Evolutionary conservation across 805 yeast genomes (phyloP), one percentile per base, ranked within the genome.

Genomic region (Schwanniomyces yamadae): DNA sequence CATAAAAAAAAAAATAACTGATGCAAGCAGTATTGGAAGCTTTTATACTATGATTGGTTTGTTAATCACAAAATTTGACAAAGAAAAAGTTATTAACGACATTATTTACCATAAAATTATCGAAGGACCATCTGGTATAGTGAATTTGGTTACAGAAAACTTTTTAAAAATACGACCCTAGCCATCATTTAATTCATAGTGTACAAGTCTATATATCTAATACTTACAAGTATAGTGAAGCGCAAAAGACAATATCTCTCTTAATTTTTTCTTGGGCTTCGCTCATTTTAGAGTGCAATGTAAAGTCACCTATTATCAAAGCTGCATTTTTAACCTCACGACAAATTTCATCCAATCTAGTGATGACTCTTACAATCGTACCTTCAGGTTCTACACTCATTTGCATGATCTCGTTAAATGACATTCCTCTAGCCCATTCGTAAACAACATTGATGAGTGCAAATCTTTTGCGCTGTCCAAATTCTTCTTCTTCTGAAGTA

Each of bases 181-280:
- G 13, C 11, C 12, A 8, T 14, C 21, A 28, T 14, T 8, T 15
- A 28, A 28, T n/a, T 4, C 13, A 19, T 25, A 33, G 19, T 33
- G 30, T 23, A 16, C 16, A 19, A 28, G 16, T 18, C 33, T 21
- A 28, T 23, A 20, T 12, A 21, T 23, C 11, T 33, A 26, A 22
- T 37, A 26, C 27, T 39, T 71, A 90, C 46, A 91, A 66, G 56
- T 93, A 93, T 41, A 93, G 74, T 39, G 96, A 85, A 4, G 98
- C 97, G 57, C 98, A 93, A 63, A 93, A 93, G 0, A 93, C 98
- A 49, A 93, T 93, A 58, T 93, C 99, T 51, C 99, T 79, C 63
- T 91, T 91, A 56, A 93, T 93, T 59, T 80, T 78, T 55, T 93
- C 98, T 62, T 91, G 98, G 0, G 97, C 96, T 37, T 78, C 83